phyloP scores from a whole-genome alignment of 148 eudicot species.

The Nepenthes gracilis region DNA sequence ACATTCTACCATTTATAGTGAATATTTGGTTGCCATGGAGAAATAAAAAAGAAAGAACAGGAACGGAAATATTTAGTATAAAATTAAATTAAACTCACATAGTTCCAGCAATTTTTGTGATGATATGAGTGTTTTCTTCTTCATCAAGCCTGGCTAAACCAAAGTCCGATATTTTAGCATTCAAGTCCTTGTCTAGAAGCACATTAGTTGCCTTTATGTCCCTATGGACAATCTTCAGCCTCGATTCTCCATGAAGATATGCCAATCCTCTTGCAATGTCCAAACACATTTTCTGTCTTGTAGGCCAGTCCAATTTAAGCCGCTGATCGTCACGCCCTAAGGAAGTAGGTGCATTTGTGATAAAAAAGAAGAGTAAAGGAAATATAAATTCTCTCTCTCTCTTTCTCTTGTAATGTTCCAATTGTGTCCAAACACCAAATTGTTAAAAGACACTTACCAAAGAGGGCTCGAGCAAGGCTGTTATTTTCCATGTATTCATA shows the following conservation, averaged over 20 bases:
- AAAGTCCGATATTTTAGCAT: slow-evolving; percentile 32
- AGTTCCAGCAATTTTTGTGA: slow-evolving; percentile 30
- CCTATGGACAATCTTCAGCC: too few species aligned
- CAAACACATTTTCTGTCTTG: slow-evolving; percentile 31
- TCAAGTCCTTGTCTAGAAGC: too few species aligned
- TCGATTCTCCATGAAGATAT: slow-evolving; percentile 47
- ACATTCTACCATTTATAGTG: not conserved
- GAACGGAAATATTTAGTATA: not conserved
- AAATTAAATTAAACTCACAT: slow-evolving; percentile 14
- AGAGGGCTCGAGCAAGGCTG: too few species aligned
- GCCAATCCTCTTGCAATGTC: slow-evolving; percentile 52
- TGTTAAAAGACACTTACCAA: slow-evolving; percentile 42
- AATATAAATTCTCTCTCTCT: not conserved
- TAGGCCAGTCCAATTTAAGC: slow-evolving; percentile 35
- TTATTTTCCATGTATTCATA: too few species aligned
- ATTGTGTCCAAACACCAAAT: slow-evolving; percentile 1
- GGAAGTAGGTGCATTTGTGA: not conserved
- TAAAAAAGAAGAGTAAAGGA: not conserved
- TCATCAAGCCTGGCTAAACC: slow-evolving; percentile 31
- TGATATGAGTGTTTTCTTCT: slow-evolving; percentile 30
- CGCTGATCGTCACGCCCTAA: slow-evolving; percentile 26
- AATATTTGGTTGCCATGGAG: not conserved
- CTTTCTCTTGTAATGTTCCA: not conserved
- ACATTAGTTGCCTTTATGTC: too few species aligned
- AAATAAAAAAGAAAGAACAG: not conserved